These are phyloP conservation scores for Solanum chilense DNA, from an alignment of 257 asterid species.

Conservation along the genomic window DNA sequence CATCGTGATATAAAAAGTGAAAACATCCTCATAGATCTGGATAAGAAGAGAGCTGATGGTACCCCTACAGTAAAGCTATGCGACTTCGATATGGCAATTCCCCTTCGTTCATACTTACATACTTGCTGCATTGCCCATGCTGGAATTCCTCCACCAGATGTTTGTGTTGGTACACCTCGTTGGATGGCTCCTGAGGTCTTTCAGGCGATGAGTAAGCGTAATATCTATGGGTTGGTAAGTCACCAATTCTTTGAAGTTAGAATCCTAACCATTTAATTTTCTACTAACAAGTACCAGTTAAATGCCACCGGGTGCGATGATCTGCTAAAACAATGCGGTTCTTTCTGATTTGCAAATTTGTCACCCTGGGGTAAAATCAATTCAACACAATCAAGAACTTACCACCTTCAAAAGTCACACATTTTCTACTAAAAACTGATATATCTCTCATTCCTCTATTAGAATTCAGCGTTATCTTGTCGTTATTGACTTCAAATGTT, in stretches of 20 bases:
- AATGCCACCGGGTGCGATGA: background rate
- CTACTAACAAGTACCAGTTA: background rate
- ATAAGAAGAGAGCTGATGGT: conserved; percentile 52
- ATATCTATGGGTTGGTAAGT: conserved; percentile 40
- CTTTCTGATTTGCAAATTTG: background rate
- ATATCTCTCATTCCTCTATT: background rate
- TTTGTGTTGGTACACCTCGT: conserved; percentile 92
- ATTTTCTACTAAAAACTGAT: background rate
- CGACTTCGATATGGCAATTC: conserved; percentile 83
- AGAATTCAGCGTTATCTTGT: background rate
- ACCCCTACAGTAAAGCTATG: conserved; percentile 80
- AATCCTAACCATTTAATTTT: background rate
- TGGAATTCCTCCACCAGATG: conserved; percentile 78
- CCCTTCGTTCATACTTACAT: conserved; percentile 68
- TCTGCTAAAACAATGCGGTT: background rate
- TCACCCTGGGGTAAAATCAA: background rate
- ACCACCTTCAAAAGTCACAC: background rate
- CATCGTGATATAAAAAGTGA: conserved; percentile 94
- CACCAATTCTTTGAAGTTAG: background rate
- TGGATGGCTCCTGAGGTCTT: conserved; percentile 98
- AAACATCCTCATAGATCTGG: conserved; percentile 71
- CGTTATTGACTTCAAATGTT: background rate
- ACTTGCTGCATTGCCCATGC: conserved; percentile 82
- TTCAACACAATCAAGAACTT: background rate
- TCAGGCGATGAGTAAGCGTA: conserved; percentile 21